Evolutionary conservation across 805 yeast genomes (phyloP), one percentile per base, ranked within the genome.

Genomic region (Barnettozyma sucrosica): DNA sequence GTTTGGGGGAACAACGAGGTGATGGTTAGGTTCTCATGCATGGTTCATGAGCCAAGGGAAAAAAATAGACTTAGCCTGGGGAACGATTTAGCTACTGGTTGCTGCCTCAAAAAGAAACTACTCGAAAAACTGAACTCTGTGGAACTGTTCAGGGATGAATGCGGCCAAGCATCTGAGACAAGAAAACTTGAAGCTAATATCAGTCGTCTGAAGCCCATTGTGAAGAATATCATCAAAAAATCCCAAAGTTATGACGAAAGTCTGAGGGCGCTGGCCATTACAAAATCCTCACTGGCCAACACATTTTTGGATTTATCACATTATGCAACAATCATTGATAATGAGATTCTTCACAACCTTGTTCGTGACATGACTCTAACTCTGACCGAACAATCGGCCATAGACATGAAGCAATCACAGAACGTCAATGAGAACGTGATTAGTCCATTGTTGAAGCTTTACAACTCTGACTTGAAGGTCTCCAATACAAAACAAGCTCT

Each of bases 381-480:
- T 1, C 34, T 55, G 9, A 58, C 57, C 1, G 59, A 55, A 10
- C 42, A 48, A 36, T 55, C 61, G 4, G 52, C 54, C 5, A 24
- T 36, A 20, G 58, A 59, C 11, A 51, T 59, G 28, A 42, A 52
- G 16, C 52, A 57, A 30, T 53, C 61, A 7, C 52, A 52, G 25
- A n/a, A 28, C 1, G 39, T 58, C 2, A 43, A 55, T 2, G 36
- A 53, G 26, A 43, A 48, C 16, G 18, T 59, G n/a, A 36, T 56
- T 6, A 46, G 42, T 2, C 61, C 63, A 5, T 23, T 58, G 9
- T 24, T 46, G 11, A 19, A 25, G n/a, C 19, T 53, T 13, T 57
- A 51, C 44, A 56, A 55, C 34, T 50, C 58, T 3, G 61, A 54
- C 20, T 42, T 59, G 30, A 57, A 55, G 39, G 41, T 47, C 3